These are phyloP conservation scores for Platanthera zijinensis DNA, from an alignment of 106 monocot genomes.

Conservation along the genomic window DNA sequence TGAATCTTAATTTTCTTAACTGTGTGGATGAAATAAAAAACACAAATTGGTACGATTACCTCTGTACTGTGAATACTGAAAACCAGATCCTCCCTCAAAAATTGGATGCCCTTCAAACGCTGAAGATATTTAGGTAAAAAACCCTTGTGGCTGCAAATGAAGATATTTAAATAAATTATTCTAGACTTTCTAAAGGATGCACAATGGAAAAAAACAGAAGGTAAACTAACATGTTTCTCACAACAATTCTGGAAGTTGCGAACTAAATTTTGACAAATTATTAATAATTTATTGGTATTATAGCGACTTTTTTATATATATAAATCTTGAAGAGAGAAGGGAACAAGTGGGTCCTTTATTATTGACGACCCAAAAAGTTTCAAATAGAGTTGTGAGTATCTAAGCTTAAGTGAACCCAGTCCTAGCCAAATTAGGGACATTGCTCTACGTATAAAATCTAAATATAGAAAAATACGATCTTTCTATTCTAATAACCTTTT, in stretches of 20 bases:
- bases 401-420: no score
- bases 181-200: background rate
- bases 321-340: no score
- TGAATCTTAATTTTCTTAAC: background rate
- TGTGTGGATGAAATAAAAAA: background rate
- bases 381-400: no score
- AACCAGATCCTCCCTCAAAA: constrained; percentile 83
- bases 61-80: constrained; percentile 81
- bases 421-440: no score
- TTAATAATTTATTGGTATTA: background rate
- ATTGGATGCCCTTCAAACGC: constrained; percentile 76
- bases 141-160: constrained; percentile 63
- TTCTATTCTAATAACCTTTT: no score
- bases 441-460: no score
- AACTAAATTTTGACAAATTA: background rate
- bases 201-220: background rate
- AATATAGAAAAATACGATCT: no score
- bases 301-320: background rate
- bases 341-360: no score
- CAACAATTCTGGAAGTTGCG: background rate
- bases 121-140: constrained; percentile 77
- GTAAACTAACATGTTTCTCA: background rate
- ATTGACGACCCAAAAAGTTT: no score
- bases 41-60: constrained; percentile 26
- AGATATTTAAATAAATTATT: background rate